Base-by-base conservation (phyloP, 1,284 basidiomycete species). In the Ceratobasidium sp. region DNA sequence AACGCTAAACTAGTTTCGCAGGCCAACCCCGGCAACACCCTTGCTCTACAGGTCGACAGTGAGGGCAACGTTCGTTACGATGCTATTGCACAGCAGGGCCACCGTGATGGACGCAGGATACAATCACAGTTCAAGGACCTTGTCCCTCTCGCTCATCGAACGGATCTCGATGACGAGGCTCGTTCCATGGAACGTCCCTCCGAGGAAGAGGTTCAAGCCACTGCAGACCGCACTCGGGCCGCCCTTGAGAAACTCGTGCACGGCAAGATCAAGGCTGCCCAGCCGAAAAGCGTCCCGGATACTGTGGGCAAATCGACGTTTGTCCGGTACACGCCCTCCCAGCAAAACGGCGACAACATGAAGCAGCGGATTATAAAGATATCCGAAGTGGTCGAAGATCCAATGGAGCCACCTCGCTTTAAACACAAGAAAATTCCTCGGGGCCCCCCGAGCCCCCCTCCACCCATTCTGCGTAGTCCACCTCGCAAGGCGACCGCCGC, bases 291-390 rank as follows among this genome's bases (percentile, higher is more conserved):
- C 77, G 90, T 95, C 22, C 90, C 90, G 1, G 92, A 92, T 76
- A 86, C 88, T 22, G 89, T 91, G 75, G 92, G 91, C 8, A 92
- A 92, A 81, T 90, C 92, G 0, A 86, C 88, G 5, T 99, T 95
- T 83, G 94, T 99, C 78, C 91, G 98, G 13, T 99, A 99, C 82
- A 99, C 98, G 8, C 96, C 98, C 2, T 93, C 93, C 1, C 91
- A 94, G 78, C 93, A 95, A 79, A 89, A 88, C 74, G 88, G 88
- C 39, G 76, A 75, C 49, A 66, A 73, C 43, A 84, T 95, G 77
- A 93, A 96, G 82, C 98, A 99, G 82, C 86, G 98, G 64, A 98
- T 99, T 79, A 98, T 99, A 84, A 98, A 99, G 83, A 98, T 99
- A 95, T 92, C 95, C 4, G 94, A 96, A 79, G 92, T 97, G 6